A percentile compares a stretch with the other conserved stretches of the same genome.
Conservation (phyloP, 371 early-diverging fungal genomes). For the Rhizopus arrhizus region DNA sequence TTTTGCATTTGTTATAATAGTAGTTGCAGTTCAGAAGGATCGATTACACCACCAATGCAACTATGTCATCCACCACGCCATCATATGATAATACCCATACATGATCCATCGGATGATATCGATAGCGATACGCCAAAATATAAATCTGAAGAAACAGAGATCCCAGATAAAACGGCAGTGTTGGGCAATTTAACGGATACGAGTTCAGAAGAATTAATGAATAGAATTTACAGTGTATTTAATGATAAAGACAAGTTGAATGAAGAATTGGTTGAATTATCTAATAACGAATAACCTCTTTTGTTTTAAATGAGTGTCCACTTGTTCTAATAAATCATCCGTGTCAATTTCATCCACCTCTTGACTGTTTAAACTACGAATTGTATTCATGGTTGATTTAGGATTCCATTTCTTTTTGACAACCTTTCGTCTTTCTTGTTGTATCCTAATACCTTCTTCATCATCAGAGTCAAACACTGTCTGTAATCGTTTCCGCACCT, state of each 20-base stretch:
- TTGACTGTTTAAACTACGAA: not conserved
- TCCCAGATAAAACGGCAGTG: conserved; percentile 29
- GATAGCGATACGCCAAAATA: conserved; percentile 52
- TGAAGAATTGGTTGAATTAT: conserved; percentile 12
- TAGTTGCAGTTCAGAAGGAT: conserved; percentile 1
- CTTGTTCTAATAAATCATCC: conserved; percentile 33
- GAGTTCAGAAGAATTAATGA: conserved; percentile 51
- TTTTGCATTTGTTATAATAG: not conserved
- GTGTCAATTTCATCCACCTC: conserved; percentile 31
- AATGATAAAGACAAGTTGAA: conserved; percentile 1
- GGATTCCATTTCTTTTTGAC: not conserved
- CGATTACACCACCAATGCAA: not conserved
- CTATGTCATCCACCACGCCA: conserved; percentile 6
- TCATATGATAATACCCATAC: conserved; percentile 43
- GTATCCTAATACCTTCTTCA: not conserved
- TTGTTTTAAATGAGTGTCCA: conserved; percentile 7
- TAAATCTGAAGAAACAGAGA: conserved; percentile 35
- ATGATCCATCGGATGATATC: conserved; percentile 53
- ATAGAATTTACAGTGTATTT: conserved; percentile 47
- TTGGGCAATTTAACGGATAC: conserved; percentile 42
- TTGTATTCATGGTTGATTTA: not conserved
- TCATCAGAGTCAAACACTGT: conserved; percentile 11
- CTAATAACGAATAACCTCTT: conserved; percentile 11
- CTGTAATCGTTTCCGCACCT: conserved; percentile 17
- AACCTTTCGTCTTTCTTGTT: not conserved